Conservation (phyloP, 371 early-diverging fungal genomes). For the Circinella umbellata region DNA sequence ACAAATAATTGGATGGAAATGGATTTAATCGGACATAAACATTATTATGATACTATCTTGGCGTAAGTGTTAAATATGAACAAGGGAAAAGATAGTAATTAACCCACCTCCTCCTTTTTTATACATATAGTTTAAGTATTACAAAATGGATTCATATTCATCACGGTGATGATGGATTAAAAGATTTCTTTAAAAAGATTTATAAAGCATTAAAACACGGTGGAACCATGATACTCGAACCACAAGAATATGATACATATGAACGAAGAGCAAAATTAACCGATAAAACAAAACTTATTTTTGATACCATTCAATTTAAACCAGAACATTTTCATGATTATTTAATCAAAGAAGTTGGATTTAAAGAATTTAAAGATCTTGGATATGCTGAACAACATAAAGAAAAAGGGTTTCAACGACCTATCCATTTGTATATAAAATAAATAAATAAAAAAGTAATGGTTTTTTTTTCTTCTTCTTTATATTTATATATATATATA, state of each 20-base stretch:
- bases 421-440: slow-evolving; percentile 3
- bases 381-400: neutral
- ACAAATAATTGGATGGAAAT: slow-evolving; percentile 36
- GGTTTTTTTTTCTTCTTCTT: too few species aligned
- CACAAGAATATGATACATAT: slow-evolving; percentile 67
- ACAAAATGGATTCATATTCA: slow-evolving; percentile 90
- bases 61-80: too few species aligned
- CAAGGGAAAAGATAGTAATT: neutral
- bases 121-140: slow-evolving; percentile 53
- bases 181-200: slow-evolving; percentile 68
- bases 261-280: slow-evolving; percentile 46
- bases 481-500: too few species aligned
- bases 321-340: slow-evolving; percentile 45
- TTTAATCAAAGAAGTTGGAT: slow-evolving; percentile 38
- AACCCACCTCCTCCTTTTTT: neutral
- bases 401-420: slow-evolving; percentile 8
- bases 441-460: too few species aligned
- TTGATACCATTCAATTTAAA: slow-evolving; percentile 31
- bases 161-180: slow-evolving; percentile 77
- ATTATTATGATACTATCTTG: slow-evolving; percentile 53
- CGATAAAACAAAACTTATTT: slow-evolving; percentile 26
- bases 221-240: slow-evolving; percentile 78
- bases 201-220: slow-evolving; percentile 59
- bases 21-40: slow-evolving; percentile 1
- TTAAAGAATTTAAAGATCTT: slow-evolving; percentile 12